Base-by-base conservation (phyloP, 768 basidiomycete species). In the Psilocybe subaeruginosa region DNA sequence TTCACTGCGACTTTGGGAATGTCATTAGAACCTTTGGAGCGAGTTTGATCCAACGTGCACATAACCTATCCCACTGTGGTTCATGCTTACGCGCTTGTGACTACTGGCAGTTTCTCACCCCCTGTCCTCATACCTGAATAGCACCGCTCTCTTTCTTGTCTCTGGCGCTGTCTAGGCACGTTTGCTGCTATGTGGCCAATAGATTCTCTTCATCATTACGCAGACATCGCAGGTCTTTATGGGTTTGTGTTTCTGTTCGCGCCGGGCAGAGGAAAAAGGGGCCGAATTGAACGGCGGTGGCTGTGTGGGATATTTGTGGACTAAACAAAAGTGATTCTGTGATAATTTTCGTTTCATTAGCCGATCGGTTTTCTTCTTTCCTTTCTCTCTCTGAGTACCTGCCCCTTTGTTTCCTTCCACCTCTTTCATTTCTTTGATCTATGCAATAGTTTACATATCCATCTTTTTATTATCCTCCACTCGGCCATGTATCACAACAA, bases 401-500 rank as follows among this genome's bases (percentile, higher is more conserved):
- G 78, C 81, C 61, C 77, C 78, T 59, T 77, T 74, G 72, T 80
- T 78, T 19, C 68, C 68, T 66, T 69, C 73, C 58, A 57, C 54
- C 23, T 59, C 62, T 59, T 55, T 54, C 61, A 46, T 58, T 59
- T 63, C 52, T 65, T 66, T 64, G 54, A 64, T 74, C 67, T 69
- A 80, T 79, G 77, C 74, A 72, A 73, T 80, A 78, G 72, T 69
- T 70, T 73, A 71, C 66, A 64, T 64, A 45, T 66, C 51, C 60
- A 14, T 60, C 57, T 63, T 61, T 63, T 64, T 62, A 61, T 63
- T 65, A 50, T 23, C 39, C 17, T 56, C 59, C 68, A 64, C 17
- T 64, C 62, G 30, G 61, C 51, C 63, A 91, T 92, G 91, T 85
- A 90, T 64, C 90, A 91, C 82, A 89, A 88, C 75, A 92, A 92